A percentile compares a stretch with the other conserved stretches of the same genome.
Conservation (phyloP, 2,329 filamentous ascomycete genomes). For the Neofusicoccum parvum region DNA sequence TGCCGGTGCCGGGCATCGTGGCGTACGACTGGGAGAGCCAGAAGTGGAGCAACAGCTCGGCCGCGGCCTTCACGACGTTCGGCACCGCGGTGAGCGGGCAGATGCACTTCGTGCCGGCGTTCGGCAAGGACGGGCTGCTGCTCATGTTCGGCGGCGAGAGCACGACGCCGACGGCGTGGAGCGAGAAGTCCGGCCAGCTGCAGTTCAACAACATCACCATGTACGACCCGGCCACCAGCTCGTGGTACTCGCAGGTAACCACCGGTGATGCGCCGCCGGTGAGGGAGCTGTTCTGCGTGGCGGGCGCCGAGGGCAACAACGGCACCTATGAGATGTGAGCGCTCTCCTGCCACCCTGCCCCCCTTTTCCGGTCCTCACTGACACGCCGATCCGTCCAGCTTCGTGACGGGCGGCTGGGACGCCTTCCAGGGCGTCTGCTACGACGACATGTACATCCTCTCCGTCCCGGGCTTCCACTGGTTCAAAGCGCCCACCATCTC, state of each 20-base stretch:
- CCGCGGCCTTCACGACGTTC: not conserved
- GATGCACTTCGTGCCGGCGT: not conserved
- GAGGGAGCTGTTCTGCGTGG: not conserved
- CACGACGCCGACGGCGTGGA: not conserved
- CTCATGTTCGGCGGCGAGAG: not conserved
- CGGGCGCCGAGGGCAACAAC: not conserved
- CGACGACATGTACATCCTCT: slow-evolving; percentile 13
- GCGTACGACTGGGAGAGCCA: not conserved
- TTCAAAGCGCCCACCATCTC: not conserved
- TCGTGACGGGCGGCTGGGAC: slow-evolving; percentile 3
- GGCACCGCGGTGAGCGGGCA: not conserved
- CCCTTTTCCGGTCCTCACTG: no score
- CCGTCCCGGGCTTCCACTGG: slow-evolving; percentile 12
- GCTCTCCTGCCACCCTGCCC: no score
- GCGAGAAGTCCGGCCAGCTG: not conserved
- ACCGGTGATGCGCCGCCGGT: not conserved
- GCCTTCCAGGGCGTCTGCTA: not conserved
- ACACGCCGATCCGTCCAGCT: not conserved
- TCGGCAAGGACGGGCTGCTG: not conserved
- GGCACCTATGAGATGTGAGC: not conserved
- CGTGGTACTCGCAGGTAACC: not conserved
- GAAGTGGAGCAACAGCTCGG: not conserved
- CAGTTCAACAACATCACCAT: not conserved
- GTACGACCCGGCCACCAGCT: not conserved
- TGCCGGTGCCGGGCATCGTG: not conserved